Conservation (phyloP, 208 protist species). For the Trypanosoma platydactyli region DNA sequence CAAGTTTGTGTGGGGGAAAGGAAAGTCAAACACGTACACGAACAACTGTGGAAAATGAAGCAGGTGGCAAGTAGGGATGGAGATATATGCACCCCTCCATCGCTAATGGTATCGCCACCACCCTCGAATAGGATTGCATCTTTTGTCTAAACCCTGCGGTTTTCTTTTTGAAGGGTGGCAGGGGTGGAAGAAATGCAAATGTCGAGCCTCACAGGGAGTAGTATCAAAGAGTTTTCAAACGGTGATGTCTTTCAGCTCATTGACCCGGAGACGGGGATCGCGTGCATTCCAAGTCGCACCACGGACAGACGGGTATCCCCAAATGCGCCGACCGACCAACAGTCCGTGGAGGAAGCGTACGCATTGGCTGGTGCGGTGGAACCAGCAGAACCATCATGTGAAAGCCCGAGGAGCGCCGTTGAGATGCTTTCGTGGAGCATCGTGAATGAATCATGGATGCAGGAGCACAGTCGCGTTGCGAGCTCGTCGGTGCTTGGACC, state of each 20-base stretch:
- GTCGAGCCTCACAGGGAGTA: neutral
- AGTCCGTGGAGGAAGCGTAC: too few species aligned
- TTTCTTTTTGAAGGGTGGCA: slow-evolving; percentile 3
- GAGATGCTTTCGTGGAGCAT: slow-evolving; percentile 5
- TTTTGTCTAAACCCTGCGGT: too few species aligned
- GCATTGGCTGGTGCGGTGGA: too few species aligned
- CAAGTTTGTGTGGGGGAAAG: neutral
- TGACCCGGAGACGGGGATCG: slow-evolving; percentile 4
- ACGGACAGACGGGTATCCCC: neutral
- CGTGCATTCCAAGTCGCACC: neutral
- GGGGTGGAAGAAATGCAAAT: slow-evolving; percentile 2
- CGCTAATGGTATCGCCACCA: too few species aligned
- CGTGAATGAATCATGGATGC: neutral
- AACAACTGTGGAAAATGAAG: too few species aligned
- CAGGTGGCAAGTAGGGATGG: too few species aligned
- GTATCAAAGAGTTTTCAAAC: neutral
- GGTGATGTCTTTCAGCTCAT: slow-evolving; percentile 6
- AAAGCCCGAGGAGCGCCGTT: neutral
- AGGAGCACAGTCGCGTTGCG: neutral
- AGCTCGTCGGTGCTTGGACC: too few species aligned
- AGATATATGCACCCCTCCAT: too few species aligned
- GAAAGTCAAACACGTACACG: too few species aligned
- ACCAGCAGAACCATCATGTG: neutral
- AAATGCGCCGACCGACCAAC: neutral
- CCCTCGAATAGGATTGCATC: too few species aligned